Base-by-base conservation (phyloP, 2,329 filamentous ascomycete genomes). In the Epichloe sibirici region DNA sequence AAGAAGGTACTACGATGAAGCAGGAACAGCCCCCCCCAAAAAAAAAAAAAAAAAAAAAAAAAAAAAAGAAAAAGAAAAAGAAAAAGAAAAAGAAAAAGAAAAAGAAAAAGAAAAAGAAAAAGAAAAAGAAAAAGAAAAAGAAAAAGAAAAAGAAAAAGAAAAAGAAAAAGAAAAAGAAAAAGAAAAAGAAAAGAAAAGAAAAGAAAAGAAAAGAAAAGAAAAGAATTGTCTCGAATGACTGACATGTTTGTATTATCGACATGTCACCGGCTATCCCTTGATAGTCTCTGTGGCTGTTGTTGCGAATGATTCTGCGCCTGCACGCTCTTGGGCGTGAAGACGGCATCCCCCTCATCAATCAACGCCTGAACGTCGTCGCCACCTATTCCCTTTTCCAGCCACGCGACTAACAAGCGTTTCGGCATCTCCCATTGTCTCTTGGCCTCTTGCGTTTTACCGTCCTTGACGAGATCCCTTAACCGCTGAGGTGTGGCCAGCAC, bases 381-480 rank as follows among this genome's bases (percentile, higher is more conserved):
- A 1, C 79, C 81, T 0, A 80, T 53, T 1, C 76, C 77, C 57
- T 71, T 70, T 47, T 78, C 73, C 57, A 69, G 74, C 81, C 81
- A 83, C 28, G 67, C 61, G 51, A 73, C 63, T 3, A 83, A 65
- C 56, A 83, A 61, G 56, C 65, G 66, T 56, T 75, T 69, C 35
- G 79, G 77, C 65, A 75, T 66, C 60, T 73, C 71, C 78, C 80
- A 83, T 56, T 76, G 72, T 53, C 66, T 67, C 58, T 72, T 74
- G 2, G 86, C 85, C 54, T 83, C 80, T 21, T 82, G 77, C 37
- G 72, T 61, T 57, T 74, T 78, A 31, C 83, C 86, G 49, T 81
- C 75, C 8, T 66, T 69, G 13, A 86, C 72, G 55, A 90, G 68
- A 37, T 62, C 63, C 55, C 76, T 73, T 56, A 91, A 63, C 58